Evolutionary conservation across 805 yeast species (phyloP), one percentile per base, ranked within the genome.

Genomic region (Lachancea quebecensis): DNA sequence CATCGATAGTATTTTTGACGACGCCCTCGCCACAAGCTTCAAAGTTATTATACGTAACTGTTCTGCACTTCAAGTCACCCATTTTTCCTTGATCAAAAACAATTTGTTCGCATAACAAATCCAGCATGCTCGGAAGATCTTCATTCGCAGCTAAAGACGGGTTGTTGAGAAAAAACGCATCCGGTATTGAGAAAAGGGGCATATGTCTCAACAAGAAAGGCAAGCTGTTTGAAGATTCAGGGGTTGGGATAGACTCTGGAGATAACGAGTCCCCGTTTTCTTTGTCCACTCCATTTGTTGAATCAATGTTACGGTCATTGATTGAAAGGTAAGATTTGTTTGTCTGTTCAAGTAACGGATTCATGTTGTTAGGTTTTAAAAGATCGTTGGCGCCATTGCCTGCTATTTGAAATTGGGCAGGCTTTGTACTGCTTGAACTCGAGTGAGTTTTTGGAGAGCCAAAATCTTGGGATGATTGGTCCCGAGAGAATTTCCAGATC

Each of bases 121-220:
- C 52, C 21, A 63, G 68, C 10, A 60, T 48, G 39, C 52, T 45
- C 36, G 54, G 55, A 10, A 56, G 42, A 8, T 42, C 47, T 7
- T 40, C 42, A 8, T 44, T 47, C 2, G 56, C 37, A 2, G 50
- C 46, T 4, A 60, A 49, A 2, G 44, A 35, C 2, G 65, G 62
- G 36, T 57, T 60, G 2, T 52, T 41, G 18, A 40, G 42, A 7
- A 55, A 62, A 50, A 79, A 79, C 11, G 59, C 54, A 12, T 70
- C 67, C 0, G 95, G 91, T 10, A 85, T 78, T 0, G 85, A 74
- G 37, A 73, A 68, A 0, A 81, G 68, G 15, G 86, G 81, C 47
- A 82, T 75, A 35, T 81, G 77, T 47, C 90, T 66, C 25, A 85
- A 61, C 10, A 85, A 69, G 62, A 85, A 78, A 1, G 89, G 90